Percentiles rank a stretch among this genome's conserved stretches.
Evolutionary conservation across 768 basidiomycete species (phyloP).

Genomic region (Lepiota subincarnata): DNA sequence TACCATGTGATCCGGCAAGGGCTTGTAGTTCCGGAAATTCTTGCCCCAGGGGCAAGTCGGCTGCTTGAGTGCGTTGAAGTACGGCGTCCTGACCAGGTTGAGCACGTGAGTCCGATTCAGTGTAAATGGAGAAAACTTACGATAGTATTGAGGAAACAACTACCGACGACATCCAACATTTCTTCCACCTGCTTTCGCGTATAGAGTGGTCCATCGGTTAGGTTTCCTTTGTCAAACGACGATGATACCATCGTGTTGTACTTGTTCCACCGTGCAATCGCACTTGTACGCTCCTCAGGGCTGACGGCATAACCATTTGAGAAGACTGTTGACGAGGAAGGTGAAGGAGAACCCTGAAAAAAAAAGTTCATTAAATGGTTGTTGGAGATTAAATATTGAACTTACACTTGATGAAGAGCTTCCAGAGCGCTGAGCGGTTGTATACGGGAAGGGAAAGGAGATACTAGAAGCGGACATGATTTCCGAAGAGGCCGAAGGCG

Average conservation of each 20-base stretch:
- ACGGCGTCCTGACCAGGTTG: slow-evolving; percentile 3
- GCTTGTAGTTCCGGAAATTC: slow-evolving; percentile 6
- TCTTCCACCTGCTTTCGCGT: slow-evolving; percentile 28
- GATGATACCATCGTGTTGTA: slow-evolving; percentile 1
- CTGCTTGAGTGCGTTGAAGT: slow-evolving; percentile 7
- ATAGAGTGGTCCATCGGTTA: slow-evolving; percentile 23
- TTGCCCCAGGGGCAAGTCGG: slow-evolving; percentile 6
- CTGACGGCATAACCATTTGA: neutral
- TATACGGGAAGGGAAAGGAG: slow-evolving; percentile 12
- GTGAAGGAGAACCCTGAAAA: slow-evolving; percentile 15
- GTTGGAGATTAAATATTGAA: slow-evolving; percentile 5
- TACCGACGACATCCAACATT: slow-evolving; percentile 26
- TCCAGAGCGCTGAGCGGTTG: slow-evolving; percentile 12
- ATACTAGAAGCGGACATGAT: slow-evolving; percentile 16
- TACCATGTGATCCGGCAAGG: slow-evolving; percentile 7
- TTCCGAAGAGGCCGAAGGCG: slow-evolving; percentile 25
- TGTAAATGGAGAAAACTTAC: slow-evolving; percentile 13
- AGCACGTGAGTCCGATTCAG: neutral
- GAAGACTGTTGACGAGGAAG: slow-evolving; percentile 10
- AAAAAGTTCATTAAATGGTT: slow-evolving; percentile 7
- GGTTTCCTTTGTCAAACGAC: neutral
- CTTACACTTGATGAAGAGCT: slow-evolving; percentile 7
- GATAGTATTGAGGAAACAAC: slow-evolving; percentile 26
- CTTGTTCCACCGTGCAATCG: slow-evolving; percentile 6
- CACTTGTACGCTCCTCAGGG: slow-evolving; percentile 5